Percentiles rank a stretch among this genome's conserved stretches.
Conservation (phyloP, 257 asterid genomes). For the Cruciata laevipes region DNA sequence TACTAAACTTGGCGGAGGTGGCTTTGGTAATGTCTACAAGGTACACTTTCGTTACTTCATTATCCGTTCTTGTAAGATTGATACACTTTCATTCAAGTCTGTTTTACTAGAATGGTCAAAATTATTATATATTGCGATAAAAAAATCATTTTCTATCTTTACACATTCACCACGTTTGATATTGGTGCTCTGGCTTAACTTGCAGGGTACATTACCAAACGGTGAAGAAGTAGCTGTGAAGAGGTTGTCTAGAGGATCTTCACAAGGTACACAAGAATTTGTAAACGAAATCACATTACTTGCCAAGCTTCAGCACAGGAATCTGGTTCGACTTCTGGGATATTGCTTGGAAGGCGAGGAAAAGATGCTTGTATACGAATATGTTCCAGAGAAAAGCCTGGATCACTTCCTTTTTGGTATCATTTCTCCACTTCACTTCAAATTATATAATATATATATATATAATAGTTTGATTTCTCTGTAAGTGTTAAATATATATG, state of each 20-base stretch:
- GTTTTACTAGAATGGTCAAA: not conserved
- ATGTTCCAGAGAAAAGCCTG: conserved; percentile 22
- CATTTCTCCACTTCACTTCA: not conserved
- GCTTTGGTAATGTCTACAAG: conserved; percentile 25
- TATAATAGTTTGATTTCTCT: not conserved
- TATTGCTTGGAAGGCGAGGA: conserved; percentile 21
- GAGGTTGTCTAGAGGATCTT: conserved; percentile 14
- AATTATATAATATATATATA: too few relatives aligned
- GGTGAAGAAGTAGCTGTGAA: conserved; percentile 25
- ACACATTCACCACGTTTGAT: too few relatives aligned
- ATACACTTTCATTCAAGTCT: too few relatives aligned
- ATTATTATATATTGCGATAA: too few relatives aligned
- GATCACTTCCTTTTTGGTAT: conserved; percentile 26
- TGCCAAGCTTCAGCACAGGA: conserved; percentile 27
- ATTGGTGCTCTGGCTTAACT: too few relatives aligned
- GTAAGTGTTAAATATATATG: too few relatives aligned
- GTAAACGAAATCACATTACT: conserved; percentile 19
- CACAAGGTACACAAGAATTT: conserved; percentile 27
- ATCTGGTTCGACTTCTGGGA: conserved; percentile 25
- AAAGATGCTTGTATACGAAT: conserved; percentile 29
- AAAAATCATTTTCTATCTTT: too few relatives aligned
- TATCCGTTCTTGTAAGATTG: not conserved
- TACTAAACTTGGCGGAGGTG: conserved; percentile 19
- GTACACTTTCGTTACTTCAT: too few relatives aligned
- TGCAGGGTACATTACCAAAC: conserved; percentile 13